Evolutionary conservation across 768 basidiomycete species (phyloP), one percentile per base, ranked within the genome.

Genomic region (Pholiota conissans): DNA sequence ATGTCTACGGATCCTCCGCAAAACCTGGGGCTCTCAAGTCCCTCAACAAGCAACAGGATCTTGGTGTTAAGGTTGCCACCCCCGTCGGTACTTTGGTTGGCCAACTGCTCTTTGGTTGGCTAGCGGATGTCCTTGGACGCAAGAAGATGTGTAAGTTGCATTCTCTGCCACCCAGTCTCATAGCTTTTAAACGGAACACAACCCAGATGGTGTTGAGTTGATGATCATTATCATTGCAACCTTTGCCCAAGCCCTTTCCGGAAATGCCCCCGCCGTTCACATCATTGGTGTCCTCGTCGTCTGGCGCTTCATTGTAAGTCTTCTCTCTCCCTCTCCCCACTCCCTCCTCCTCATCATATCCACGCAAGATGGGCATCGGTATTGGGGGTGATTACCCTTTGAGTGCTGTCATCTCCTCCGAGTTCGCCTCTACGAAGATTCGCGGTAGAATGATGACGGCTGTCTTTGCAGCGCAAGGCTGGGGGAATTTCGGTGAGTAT

Each of bases 321-420:
- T 67, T 26, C 5, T 55, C 39, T 18, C 32, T 22, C 35, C 18
- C 37, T 22, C 16, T 13, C 28, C 49, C 49, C 28, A 11, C 18
- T 4, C 18, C n/a, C 18, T 7, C 10, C 3, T 1, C 32, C 35
- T n/a, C 59, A 37, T 11, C 58, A 48, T 42, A 64, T 34, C 24
- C 29, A 0, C 2, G 42, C 83, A 14, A 49, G 86, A 85, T 85
- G 82, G 91, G 91, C 0, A 70, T 93, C 2, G 93, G 93, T 5
- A 90, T 95, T 16, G 93, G 93, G 4, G 93, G 93, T 16, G 93
- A 95, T 64, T 95, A 95, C 68, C 93, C 93, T 5, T 70, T 95
- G 0, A 85, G 82, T 51, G 89, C 93, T 16, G 87, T 93, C 65
- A 95, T 95, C 65, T 86, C 93, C 3, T 93, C 90, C 29, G 93